Percentiles rank a stretch among this genome's conserved stretches.
Conservation (phyloP, 2,329 filamentous ascomycete genomes). For the Botrytis tulipae region DNA sequence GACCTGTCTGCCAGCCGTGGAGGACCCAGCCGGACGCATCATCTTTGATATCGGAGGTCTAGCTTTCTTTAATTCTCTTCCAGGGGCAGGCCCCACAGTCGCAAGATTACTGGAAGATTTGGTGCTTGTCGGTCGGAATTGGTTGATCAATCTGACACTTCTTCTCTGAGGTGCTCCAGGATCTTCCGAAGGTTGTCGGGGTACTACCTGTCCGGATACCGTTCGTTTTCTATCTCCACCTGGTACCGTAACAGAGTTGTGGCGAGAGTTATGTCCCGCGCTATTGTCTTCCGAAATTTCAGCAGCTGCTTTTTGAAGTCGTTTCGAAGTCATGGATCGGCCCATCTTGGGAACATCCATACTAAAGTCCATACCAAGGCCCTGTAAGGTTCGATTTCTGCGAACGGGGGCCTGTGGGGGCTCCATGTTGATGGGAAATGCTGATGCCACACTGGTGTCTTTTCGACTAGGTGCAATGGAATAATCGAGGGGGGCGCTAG, state of each 20-base stretch:
- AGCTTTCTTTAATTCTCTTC: constrained; percentile 79
- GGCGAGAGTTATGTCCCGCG: constrained; percentile 26
- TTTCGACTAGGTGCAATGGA: constrained; percentile 32
- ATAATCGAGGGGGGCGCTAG: constrained; percentile 44
- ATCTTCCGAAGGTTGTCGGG: constrained; percentile 56
- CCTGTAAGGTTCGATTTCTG: constrained; percentile 37
- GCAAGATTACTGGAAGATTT: constrained; percentile 49
- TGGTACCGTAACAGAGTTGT: constrained; percentile 27
- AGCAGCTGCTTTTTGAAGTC: constrained; percentile 33
- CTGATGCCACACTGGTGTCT: constrained; percentile 33
- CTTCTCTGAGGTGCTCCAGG: constrained; percentile 63
- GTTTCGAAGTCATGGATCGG: constrained; percentile 37
- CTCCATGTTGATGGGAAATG: constrained; percentile 39
- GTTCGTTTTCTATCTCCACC: constrained; percentile 78
- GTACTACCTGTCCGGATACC: constrained; percentile 76
- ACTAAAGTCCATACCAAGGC: constrained; percentile 39
- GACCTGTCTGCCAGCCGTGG: constrained; percentile 79
- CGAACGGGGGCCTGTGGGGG: constrained; percentile 49
- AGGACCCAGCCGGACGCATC: constrained; percentile 64
- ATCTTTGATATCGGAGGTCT: constrained; percentile 68
- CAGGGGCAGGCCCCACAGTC: constrained; percentile 57
- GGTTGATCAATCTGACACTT: constrained; percentile 70
- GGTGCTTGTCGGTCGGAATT: constrained; percentile 59
- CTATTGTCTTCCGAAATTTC: constrained; percentile 34
- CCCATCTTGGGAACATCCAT: constrained; percentile 40